Conservation (phyloP, 345 rosid genomes). For the Bruguiera parviflora region DNA sequence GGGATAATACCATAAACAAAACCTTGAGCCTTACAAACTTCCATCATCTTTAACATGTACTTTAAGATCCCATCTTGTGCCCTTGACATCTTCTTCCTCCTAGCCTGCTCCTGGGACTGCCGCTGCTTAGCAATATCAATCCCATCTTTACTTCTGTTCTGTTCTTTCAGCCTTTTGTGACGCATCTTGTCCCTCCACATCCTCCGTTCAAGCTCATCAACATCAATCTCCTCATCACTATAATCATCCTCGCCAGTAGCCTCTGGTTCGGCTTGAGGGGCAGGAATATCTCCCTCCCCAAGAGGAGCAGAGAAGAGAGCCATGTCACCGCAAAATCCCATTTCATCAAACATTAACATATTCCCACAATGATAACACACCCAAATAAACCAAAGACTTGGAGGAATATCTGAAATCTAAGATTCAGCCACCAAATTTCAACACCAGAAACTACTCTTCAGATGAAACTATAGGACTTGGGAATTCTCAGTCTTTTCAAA, state of each 20-base stretch:
- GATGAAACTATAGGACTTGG: no score
- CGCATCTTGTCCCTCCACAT: constrained; percentile 81
- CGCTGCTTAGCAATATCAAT: constrained; percentile 54
- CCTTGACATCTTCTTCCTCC: constrained; percentile 75
- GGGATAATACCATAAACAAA: constrained; percentile 90
- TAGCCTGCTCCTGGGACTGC: constrained; percentile 70
- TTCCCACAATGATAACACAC: constrained; percentile 4
- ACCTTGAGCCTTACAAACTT: constrained; percentile 83
- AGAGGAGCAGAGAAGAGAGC: constrained; percentile 57
- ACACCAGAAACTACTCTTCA: not conserved
- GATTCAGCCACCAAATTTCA: constrained; percentile 2
- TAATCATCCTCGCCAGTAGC: constrained; percentile 48
- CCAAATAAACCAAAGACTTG: not conserved
- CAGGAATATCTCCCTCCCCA: constrained; percentile 37
- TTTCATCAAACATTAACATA: constrained; percentile 70
- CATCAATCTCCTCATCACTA: constrained; percentile 63
- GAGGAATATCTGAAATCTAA: not conserved
- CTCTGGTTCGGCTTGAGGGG: constrained; percentile 52
- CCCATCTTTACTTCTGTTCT: constrained; percentile 46
- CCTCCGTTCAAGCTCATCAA: constrained; percentile 80
- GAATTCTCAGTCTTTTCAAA: not conserved
- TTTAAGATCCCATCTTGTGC: constrained; percentile 85
- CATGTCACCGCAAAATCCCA: constrained; percentile 75
- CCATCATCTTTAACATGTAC: constrained; percentile 87
- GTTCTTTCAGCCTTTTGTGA: constrained; percentile 67